Evolutionary conservation across 192 early-diverging fungal species (phyloP).

Genomic region (Backusella parvicylindrica): DNA sequence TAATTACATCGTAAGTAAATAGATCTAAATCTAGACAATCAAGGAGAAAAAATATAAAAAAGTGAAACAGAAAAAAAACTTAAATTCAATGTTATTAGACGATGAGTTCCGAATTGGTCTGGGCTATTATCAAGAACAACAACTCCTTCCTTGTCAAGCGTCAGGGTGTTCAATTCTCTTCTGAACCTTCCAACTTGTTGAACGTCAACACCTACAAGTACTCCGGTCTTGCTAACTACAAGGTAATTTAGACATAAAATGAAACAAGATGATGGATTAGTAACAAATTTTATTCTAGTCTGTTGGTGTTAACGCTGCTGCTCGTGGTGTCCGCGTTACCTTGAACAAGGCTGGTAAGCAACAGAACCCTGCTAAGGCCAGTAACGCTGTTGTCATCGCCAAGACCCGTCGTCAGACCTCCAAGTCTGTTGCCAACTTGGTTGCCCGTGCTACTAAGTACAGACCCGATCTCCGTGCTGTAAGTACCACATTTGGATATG

Average conservation of each 20-base stretch:
- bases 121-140: constrained; percentile 71
- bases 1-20: constrained; percentile 15
- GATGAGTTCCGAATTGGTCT: constrained; percentile 40
- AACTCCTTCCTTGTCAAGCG: constrained; percentile 83
- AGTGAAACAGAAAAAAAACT: background rate
- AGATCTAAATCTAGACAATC: background rate
- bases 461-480: constrained; percentile 69
- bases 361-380: constrained; percentile 50
- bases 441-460: constrained; percentile 52
- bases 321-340: constrained; percentile 63
- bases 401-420: constrained; percentile 62
- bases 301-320: constrained; percentile 53
- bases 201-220: constrained; percentile 82
- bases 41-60: background rate
- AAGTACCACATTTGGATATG: background rate
- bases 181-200: constrained; percentile 72
- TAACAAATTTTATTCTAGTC: constrained; percentile 39
- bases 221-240: constrained; percentile 74
- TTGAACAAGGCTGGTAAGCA: constrained; percentile 55
- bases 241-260: constrained; percentile 42
- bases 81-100: constrained; percentile 9
- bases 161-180: constrained; percentile 65
- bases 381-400: constrained; percentile 51
- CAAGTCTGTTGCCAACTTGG: constrained; percentile 59
- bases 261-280: background rate